phyloP scores from a whole-genome alignment of 441 rosid genomes.

The Rhodomyrtus psidioides region DNA sequence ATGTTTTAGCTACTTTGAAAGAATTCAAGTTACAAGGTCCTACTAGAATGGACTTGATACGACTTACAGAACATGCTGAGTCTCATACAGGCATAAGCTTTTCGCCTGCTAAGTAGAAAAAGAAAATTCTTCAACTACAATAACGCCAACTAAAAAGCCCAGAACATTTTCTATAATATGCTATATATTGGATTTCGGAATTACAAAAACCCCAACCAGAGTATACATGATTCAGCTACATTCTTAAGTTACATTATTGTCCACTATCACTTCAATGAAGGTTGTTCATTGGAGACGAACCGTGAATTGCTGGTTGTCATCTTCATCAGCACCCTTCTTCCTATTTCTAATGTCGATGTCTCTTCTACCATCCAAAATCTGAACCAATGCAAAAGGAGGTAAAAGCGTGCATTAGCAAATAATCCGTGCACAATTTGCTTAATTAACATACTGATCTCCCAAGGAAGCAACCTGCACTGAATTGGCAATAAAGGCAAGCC shows the following conservation, averaged over 20 bases:
- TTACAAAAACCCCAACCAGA: background rate
- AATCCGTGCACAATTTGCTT: background rate
- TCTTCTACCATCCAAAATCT: conserved; percentile 87
- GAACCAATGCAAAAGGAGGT: conserved; percentile 9
- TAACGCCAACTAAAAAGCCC: background rate
- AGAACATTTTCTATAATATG: background rate
- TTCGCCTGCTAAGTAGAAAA: background rate
- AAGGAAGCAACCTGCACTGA: conserved; percentile 77
- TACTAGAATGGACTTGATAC: background rate
- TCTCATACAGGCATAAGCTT: background rate
- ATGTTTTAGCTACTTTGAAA: background rate
- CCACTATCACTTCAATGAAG: background rate
- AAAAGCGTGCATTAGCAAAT: background rate
- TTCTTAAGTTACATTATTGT: background rate
- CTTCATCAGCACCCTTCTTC: conserved; percentile 80
- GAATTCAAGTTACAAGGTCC: background rate
- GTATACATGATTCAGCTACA: background rate
- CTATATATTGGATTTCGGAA: background rate
- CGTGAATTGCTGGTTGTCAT: conserved; percentile 59
- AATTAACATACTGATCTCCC: background rate
- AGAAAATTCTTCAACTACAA: background rate
- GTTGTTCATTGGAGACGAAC: conserved; percentile 27
- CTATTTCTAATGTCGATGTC: conserved; percentile 71
- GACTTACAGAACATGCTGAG: background rate
- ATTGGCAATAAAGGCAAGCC: conserved; percentile 89